phyloP scores from a whole-genome alignment of 176 grass and related monocot genomes.

The Eragrostis nindensis region DNA sequence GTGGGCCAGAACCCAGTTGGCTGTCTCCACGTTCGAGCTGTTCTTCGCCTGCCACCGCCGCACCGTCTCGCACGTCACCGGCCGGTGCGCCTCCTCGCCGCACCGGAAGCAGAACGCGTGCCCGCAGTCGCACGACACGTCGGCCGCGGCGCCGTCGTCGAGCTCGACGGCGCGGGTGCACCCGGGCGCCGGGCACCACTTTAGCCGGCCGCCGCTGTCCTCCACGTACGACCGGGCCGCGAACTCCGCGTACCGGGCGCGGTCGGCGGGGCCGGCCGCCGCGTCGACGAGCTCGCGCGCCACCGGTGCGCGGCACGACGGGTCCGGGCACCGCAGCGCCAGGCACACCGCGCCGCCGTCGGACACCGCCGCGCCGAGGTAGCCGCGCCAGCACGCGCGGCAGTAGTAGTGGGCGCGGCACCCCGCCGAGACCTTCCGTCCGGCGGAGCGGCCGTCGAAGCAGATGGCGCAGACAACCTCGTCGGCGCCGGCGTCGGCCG shows the following conservation, averaged over 20 bases:
- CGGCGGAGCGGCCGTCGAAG: not conserved
- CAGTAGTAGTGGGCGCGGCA: conserved; percentile 18
- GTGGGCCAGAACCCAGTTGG: conserved; percentile 36
- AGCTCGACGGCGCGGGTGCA: conserved; percentile 27
- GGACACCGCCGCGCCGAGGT: conserved; percentile 13
- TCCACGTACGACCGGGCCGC: conserved; percentile 26
- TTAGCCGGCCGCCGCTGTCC: conserved; percentile 1
- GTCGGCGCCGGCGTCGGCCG: not conserved
- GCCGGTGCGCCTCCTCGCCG: conserved; percentile 48
- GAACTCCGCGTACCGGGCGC: conserved; percentile 11
- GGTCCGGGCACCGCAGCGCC: conserved; percentile 33
- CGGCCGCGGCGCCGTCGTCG: not conserved
- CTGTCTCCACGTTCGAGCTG: conserved; percentile 13
- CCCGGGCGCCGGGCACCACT: conserved; percentile 37
- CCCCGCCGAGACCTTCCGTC: not conserved
- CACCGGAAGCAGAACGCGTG: conserved; percentile 41
- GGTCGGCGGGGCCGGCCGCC: not conserved
- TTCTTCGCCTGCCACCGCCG: conserved; percentile 39
- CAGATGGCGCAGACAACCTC: not conserved
- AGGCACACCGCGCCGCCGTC: conserved; percentile 34
- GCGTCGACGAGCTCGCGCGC: conserved; percentile 20
- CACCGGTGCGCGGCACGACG: conserved; percentile 15
- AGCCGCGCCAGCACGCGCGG: conserved; percentile 15
- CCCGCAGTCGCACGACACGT: conserved; percentile 20
- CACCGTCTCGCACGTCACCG: conserved; percentile 40